These are phyloP conservation scores for Acanthamoeba triangularis DNA, from an alignment of 208 protist genomes.

Conservation along the genomic window DNA sequence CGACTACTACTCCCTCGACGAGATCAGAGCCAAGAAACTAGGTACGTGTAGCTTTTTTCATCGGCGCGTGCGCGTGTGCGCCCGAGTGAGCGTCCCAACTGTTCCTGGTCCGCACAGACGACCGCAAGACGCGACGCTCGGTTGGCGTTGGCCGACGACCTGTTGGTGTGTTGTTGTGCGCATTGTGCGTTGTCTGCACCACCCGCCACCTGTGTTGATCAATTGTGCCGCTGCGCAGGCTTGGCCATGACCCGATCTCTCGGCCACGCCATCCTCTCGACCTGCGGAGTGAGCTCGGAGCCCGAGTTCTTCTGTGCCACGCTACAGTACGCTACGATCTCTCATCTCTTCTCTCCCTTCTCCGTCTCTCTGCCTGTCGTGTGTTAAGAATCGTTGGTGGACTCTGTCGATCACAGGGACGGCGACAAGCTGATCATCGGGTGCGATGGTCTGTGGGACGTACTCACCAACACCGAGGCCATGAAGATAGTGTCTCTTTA, in stretches of 20 bases:
- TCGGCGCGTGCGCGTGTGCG: not conserved
- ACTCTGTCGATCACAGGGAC: too few species aligned
- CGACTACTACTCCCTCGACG: conserved; percentile 38
- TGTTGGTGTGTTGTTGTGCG: too few species aligned
- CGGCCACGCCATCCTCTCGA: conserved; percentile 44
- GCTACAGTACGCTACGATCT: too few species aligned
- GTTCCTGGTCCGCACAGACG: too few species aligned
- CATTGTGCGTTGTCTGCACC: too few species aligned
- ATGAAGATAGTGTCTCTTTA: conserved; percentile 70
- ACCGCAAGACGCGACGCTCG: too few species aligned
- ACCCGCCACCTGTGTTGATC: not conserved
- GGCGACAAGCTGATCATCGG: conserved; percentile 69
- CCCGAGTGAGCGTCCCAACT: not conserved
- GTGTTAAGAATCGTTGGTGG: too few species aligned
- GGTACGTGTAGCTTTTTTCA: conserved; percentile 7
- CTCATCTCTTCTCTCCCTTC: too few species aligned
- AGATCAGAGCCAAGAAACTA: conserved; percentile 61
- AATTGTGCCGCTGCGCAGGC: not conserved
- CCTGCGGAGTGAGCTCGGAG: conserved; percentile 48
- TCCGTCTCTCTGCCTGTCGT: too few species aligned
- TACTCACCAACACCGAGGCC: conserved; percentile 51
- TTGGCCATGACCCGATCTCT: conserved; percentile 76
- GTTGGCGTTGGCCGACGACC: too few species aligned
- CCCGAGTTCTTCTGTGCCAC: conserved; percentile 70
- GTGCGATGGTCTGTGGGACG: conserved; percentile 74